A percentile compares a stretch with the other conserved stretches of the same genome.
Conservation (phyloP, 257 asterid genomes). For the Thymus quinquecostatus region DNA sequence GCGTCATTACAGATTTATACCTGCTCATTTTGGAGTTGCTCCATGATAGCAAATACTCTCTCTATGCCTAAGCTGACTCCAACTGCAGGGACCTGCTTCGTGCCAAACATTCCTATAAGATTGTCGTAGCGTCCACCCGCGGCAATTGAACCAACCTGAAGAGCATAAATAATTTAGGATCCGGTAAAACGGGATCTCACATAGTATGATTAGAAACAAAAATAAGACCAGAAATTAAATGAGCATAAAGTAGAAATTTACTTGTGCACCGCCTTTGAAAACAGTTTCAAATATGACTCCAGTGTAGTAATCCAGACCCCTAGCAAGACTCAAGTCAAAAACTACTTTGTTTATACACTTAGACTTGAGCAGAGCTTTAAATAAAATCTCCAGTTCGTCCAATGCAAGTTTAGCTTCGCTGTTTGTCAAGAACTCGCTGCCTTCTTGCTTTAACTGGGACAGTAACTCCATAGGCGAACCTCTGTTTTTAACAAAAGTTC, state of each 20-base stretch:
- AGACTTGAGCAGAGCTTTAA: conserved; percentile 69
- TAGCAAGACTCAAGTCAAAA: conserved; percentile 97
- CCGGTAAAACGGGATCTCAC: background rate
- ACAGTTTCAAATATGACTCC: conserved; percentile 96
- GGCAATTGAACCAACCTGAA: conserved; percentile 95
- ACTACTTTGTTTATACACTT: conserved; percentile 71
- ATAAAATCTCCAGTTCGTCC: conserved; percentile 79
- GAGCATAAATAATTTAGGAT: background rate
- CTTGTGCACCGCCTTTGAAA: conserved; percentile 89
- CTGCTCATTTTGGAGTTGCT: conserved; percentile 77
- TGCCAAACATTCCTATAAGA: conserved; percentile 86
- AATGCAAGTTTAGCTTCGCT: conserved; percentile 69
- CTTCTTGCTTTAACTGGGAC: conserved; percentile 61
- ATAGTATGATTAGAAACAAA: background rate
- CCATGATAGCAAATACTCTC: conserved; percentile 88
- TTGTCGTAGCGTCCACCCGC: conserved; percentile 98
- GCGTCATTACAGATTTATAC: conserved; percentile 29
- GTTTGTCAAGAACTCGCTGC: conserved; percentile 68
- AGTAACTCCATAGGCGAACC: conserved; percentile 87
- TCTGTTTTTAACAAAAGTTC: conserved; percentile 74
- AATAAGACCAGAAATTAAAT: background rate
- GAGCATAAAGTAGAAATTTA: conserved; percentile 21
- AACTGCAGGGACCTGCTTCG: conserved; percentile 90
- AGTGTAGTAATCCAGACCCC: conserved; percentile 98
- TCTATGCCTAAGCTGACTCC: conserved; percentile 97